Evolutionary conservation across 768 basidiomycete species (phyloP), one percentile per base, ranked within the genome.

Genomic region (Filobasidium floriforme): DNA sequence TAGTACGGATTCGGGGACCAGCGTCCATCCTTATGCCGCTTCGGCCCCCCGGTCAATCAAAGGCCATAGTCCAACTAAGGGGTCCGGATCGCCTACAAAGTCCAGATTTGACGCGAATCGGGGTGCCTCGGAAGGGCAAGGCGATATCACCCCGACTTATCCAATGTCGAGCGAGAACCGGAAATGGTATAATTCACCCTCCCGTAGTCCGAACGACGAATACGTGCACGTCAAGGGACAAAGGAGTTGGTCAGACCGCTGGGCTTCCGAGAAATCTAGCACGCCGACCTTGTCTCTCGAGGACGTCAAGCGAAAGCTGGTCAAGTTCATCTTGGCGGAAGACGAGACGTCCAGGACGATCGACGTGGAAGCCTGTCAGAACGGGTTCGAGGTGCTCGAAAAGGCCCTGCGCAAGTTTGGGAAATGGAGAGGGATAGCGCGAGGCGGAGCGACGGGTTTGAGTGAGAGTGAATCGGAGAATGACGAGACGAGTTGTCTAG

Each of bases 401-500:
- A 87, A 88, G 71, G 92, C 89, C 0, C 81, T 99, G 68, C 89
- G 86, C 76, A 99, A 99, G 79, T 89, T 94, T 70, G 86, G 86
- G 54, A 94, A 92, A 69, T 76, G 77, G 76, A 65, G 69, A 49
- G 73, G 67, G 40, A 65, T 46, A 51, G 57, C 44, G 22, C 46
- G 66, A 18, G 63, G 57, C 19, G 15, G 66, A 43, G 11, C 63
- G 5, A 65, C 67, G n/a, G 71, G 68, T 9, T 55, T 70, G 84
- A 82, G 84, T n/a, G 85, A 86, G 66, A 86, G 83, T 0, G 86
- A 86, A 41, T 75, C 73, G 19, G 88, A 89, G 37, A 88, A 87
- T 0, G 75, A 74, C 18, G 66, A 54, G 12, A 54, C 19, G 57
- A 57, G 60, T n/a, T 87, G 86, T 0, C 81, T 94, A 15, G 85